Conservation (phyloP, 1,139 yeast genomes). For the Suhomyces wounanorum region DNA sequence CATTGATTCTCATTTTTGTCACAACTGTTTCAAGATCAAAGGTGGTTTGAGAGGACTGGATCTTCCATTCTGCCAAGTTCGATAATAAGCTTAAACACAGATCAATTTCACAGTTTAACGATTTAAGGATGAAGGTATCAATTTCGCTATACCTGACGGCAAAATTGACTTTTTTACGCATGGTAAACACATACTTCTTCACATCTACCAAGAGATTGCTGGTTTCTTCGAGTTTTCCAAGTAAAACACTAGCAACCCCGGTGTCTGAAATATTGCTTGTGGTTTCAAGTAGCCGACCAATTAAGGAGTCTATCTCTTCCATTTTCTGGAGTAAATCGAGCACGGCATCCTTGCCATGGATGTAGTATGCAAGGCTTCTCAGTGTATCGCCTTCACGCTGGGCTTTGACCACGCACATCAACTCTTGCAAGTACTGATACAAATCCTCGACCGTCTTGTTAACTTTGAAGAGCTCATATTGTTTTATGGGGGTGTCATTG, state of each 20-base stretch:
- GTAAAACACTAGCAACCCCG: conserved; percentile 15
- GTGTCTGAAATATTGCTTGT: conserved; percentile 34
- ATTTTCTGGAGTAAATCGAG: conserved; percentile 39
- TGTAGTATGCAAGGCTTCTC: conserved; percentile 43
- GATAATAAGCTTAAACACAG: conserved; percentile 2
- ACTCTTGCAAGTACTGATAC: conserved; percentile 27
- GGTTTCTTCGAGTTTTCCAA: conserved; percentile 34
- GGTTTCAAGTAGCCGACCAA: conserved; percentile 39
- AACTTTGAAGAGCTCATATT: conserved; percentile 35
- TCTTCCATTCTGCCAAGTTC: conserved; percentile 3
- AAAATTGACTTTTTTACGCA: conserved; percentile 52
- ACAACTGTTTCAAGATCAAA: conserved; percentile 43
- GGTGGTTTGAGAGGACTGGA: conserved; percentile 24
- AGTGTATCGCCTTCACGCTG: conserved; percentile 7
- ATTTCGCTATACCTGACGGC: conserved; percentile 63
- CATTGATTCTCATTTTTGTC: conserved; percentile 37
- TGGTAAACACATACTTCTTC: conserved; percentile 35
- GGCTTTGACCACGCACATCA: conserved; percentile 8
- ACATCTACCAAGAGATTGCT: conserved; percentile 45
- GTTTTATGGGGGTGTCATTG: conserved; percentile 23
- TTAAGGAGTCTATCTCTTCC: conserved; percentile 48
- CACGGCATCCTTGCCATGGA: conserved; percentile 49
- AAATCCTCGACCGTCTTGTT: conserved; percentile 37
- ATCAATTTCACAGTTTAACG: conserved; percentile 53
- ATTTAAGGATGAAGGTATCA: conserved; percentile 49